Evolutionary conservation across 805 yeast species (phyloP).

Genomic region (Kazachstania viticola): DNA sequence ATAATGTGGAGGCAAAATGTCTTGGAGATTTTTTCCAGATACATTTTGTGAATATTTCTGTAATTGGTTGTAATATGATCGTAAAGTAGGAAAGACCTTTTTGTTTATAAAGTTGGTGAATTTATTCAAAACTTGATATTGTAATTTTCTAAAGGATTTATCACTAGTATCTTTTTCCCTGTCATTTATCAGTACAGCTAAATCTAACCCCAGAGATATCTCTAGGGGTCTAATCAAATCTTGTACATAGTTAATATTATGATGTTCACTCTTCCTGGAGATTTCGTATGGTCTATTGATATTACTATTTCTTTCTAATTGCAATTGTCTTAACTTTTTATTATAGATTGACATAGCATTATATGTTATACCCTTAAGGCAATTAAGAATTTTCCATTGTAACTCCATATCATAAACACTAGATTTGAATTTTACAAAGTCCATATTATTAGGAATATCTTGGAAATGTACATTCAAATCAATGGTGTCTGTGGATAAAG

Average conservation of each 20-base stretch:
- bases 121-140: conserved; percentile 20
- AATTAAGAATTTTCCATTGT: conserved; percentile 20
- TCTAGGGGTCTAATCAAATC: conserved; percentile 27
- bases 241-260: conserved; percentile 15
- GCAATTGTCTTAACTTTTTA: conserved; percentile 21
- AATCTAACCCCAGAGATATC: conserved; percentile 17
- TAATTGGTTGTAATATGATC: conserved; percentile 18
- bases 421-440: conserved; percentile 5
- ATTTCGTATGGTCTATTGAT: conserved; percentile 21
- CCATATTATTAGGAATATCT: conserved; percentile 6
- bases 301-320: conserved; percentile 21
- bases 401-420: conserved; percentile 15
- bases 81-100: conserved; percentile 15
- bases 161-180: conserved; percentile 16
- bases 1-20: conserved; percentile 2
- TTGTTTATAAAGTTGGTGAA: conserved; percentile 17
- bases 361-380: conserved; percentile 15
- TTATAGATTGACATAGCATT: conserved; percentile 22
- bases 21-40: conserved; percentile 1
- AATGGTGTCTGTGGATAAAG: conserved; percentile 9
- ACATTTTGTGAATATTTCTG: conserved; percentile 13
- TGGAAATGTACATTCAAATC: conserved; percentile 13
- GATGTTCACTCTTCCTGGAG: conserved; percentile 9
- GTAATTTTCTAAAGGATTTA: conserved; percentile 18
- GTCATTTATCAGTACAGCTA: conserved; percentile 26